These are phyloP conservation scores for Aspergillus clavatus DNA, from an alignment of 2,329 filamentous ascomycete species.

Conservation along the genomic window DNA sequence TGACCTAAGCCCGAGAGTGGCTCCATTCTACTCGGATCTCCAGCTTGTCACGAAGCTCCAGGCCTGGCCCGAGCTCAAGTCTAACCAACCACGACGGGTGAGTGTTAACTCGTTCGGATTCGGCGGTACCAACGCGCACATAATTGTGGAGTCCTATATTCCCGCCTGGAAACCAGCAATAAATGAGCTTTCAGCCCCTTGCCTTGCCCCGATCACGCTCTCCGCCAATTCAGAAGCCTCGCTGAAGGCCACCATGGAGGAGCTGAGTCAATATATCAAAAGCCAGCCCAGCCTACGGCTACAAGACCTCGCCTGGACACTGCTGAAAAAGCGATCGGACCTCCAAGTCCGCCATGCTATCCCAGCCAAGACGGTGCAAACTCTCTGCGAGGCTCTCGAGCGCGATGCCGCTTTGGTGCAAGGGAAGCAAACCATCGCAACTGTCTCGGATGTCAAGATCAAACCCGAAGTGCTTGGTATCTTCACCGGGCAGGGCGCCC, in stretches of 20 bases:
- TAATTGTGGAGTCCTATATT: constrained; percentile 1
- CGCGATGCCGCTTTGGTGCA: no score
- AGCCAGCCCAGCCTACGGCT: no score
- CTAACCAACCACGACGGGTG: constrained; percentile 8
- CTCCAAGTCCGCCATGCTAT: no score
- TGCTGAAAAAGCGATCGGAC: constrained; percentile 2
- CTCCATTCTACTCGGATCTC: constrained; percentile 4
- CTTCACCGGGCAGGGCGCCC: constrained; percentile 7
- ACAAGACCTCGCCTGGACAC: constrained; percentile 1
- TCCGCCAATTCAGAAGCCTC: not conserved
- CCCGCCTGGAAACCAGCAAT: no score
- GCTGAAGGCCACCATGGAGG: not conserved
- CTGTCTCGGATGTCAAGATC: no score
- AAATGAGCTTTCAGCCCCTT: not conserved
- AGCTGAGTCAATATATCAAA: not conserved
- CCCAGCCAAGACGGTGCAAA: no score
- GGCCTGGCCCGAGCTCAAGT: constrained; percentile 16
- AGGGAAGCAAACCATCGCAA: no score
- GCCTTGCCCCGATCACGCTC: not conserved
- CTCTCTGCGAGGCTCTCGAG: no score
- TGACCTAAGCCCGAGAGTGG: constrained; percentile 18
- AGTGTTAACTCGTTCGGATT: constrained; percentile 28
- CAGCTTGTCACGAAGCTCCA: not conserved
- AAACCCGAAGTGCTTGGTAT: not conserved
- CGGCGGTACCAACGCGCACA: constrained; percentile 12